A percentile compares a stretch with the other conserved stretches of the same genome.
Evolutionary conservation across 192 early-diverging fungal genomes (phyloP).

Genomic region (Umbelopsis sp.): DNA sequence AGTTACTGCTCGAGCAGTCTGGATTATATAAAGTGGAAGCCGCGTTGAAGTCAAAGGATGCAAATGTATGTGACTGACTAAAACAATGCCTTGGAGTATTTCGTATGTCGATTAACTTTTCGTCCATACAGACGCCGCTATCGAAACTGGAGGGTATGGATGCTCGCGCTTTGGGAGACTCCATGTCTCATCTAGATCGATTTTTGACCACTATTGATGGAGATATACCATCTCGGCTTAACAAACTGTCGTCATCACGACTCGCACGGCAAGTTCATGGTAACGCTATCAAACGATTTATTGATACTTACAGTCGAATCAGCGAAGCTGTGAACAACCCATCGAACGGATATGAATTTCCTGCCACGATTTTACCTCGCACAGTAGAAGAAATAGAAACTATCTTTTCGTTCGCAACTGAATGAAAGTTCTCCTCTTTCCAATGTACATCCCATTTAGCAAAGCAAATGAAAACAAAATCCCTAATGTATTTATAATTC

Average conservation of each 20-base stretch:
- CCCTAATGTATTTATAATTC: too few species aligned
- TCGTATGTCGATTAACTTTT: not conserved
- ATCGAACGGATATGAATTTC: conserved; percentile 61
- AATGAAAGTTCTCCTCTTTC: not conserved
- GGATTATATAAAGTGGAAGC: conserved; percentile 57
- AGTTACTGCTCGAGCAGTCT: conserved; percentile 62
- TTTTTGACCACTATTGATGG: conserved; percentile 63
- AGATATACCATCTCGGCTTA: conserved; percentile 57
- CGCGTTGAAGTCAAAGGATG: conserved; percentile 55
- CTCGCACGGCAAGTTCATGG: conserved; percentile 53
- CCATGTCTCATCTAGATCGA: conserved; percentile 64
- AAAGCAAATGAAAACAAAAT: too few species aligned
- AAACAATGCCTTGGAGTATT: not conserved
- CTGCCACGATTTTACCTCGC: conserved; percentile 59
- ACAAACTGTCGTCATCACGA: conserved; percentile 50
- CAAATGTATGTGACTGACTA: conserved; percentile 38
- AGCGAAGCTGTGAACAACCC: conserved; percentile 60
- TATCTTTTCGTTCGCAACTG: conserved; percentile 46
- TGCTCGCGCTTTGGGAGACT: conserved; percentile 44
- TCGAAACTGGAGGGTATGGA: conserved; percentile 55
- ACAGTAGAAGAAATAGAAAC: conserved; percentile 77
- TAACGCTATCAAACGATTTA: conserved; percentile 57
- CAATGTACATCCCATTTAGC: not conserved
- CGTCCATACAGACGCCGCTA: conserved; percentile 51
- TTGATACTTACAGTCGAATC: conserved; percentile 61